Conservation (phyloP, 352 stramenopile genomes). For the Globisporangium emineosum region DNA sequence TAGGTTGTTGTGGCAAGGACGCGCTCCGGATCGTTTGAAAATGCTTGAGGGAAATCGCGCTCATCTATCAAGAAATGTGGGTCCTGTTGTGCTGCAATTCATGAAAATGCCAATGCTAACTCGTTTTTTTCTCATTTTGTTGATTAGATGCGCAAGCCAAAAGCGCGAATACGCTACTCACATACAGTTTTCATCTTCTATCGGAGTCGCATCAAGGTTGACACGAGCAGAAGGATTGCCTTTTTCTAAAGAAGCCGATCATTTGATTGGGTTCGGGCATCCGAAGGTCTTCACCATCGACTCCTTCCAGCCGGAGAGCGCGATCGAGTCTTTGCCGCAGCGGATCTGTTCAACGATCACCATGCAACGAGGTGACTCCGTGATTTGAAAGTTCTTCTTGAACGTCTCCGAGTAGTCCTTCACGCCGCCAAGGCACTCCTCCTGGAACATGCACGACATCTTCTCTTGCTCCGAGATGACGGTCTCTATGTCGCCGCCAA, state of each 20-base stretch:
- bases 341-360: slow-evolving; percentile 43
- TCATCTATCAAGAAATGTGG: not conserved
- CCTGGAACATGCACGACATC: slow-evolving; percentile 51
- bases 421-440: slow-evolving; percentile 45
- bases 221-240: not conserved
- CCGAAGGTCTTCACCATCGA: slow-evolving; percentile 39
- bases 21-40: not conserved
- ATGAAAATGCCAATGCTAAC: not conserved
- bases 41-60: not conserved
- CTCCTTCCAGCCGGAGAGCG: slow-evolving; percentile 25
- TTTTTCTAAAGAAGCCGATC: not conserved
- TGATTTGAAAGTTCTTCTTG: slow-evolving; percentile 38
- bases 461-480: slow-evolving; percentile 20
- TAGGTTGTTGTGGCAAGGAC: not conserved
- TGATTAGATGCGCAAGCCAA: not conserved
- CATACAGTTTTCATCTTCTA: not conserved
- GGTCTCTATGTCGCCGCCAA: not conserved
- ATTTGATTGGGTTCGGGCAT: slow-evolving; percentile 26
- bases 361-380: slow-evolving; percentile 36
- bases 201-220: not conserved
- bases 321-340: slow-evolving; percentile 26
- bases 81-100: not conserved
- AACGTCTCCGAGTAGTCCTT: slow-evolving; percentile 41
- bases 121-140: not conserved
- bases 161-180: not conserved